phyloP scores from a whole-genome alignment of 345 rosid genomes.

The Euphorbia lathyris region DNA sequence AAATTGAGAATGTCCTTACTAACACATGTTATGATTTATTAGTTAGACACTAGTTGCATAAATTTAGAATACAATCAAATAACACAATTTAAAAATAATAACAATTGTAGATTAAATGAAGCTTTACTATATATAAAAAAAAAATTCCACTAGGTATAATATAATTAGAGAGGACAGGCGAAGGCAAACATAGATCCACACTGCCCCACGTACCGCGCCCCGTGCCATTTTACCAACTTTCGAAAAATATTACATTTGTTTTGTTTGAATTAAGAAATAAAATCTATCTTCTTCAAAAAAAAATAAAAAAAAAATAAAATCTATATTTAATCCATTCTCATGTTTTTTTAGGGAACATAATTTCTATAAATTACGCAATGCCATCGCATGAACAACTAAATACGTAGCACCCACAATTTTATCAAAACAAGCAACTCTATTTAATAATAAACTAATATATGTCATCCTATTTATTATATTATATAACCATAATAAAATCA shows the following conservation, averaged over 20 bases:
- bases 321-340: neutral
- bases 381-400: neutral
- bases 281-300: no score
- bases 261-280: no score
- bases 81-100: neutral
- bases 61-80: neutral
- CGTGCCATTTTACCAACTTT: constrained; percentile 6
- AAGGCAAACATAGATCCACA: neutral
- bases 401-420: neutral
- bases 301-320: neutral
- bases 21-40: neutral
- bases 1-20: neutral
- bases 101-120: neutral
- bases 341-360: neutral
- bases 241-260: neutral
- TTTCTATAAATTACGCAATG: neutral
- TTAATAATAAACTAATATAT: no score
- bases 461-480: neutral
- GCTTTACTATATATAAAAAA: neutral
- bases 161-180: neutral
- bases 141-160: no score
- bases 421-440: neutral
- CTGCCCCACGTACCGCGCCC: constrained; percentile 24
- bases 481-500: no score
- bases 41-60: neutral